Base-by-base conservation (phyloP, 306 rosid species). In the Begonia peltatifolia region DNA sequence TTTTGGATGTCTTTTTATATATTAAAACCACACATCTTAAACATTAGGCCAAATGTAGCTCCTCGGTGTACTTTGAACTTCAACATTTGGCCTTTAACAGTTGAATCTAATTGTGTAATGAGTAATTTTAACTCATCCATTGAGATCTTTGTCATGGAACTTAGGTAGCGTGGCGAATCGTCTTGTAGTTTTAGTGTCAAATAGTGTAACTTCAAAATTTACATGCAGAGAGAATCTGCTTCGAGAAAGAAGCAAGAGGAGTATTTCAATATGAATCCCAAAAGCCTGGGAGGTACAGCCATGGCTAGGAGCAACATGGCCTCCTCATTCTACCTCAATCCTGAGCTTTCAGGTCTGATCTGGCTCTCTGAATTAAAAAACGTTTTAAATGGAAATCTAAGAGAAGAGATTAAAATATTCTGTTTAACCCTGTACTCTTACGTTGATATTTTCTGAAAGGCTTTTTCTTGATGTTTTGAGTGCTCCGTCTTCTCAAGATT, bases 261-360 rank as follows among this genome's bases (percentile, higher is more conserved):
- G 76, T 81, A 61, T 63, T 77, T 64, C 50, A 50, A 71, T 55
- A 50, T 56, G 49, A 57, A 68, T 53, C 57, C 18, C 57, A 65
- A 15, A 47, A 67, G 68, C 41, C 55, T 52, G 38, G 65, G 71
- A 64, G 65, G 57, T 38, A 44, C 46, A 9, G 42, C 60, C 13
- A 51, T 44, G 60, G 50, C 50, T 57, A 52, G 38, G 60, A 56
- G 49, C 42, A 70, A 63, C 62, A 62, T 65, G 38, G 71, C 67
- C 41, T 65, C 76, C 36, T 68, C 71, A 14, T 59, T 75, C 53
- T 13, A 53, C 63, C 44, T 69, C 35, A 62, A 56, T 46, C 65
- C 69, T 55, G 80, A 74, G 77, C 61, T 73, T 77, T 79, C 95
- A 83, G 96, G 96, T 90, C 80, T 58, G 86, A 75, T 71, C 76